Evolutionary conservation across 73 alveolate genomes (phyloP).

Genomic region (Tetrahymena thermophila): DNA sequence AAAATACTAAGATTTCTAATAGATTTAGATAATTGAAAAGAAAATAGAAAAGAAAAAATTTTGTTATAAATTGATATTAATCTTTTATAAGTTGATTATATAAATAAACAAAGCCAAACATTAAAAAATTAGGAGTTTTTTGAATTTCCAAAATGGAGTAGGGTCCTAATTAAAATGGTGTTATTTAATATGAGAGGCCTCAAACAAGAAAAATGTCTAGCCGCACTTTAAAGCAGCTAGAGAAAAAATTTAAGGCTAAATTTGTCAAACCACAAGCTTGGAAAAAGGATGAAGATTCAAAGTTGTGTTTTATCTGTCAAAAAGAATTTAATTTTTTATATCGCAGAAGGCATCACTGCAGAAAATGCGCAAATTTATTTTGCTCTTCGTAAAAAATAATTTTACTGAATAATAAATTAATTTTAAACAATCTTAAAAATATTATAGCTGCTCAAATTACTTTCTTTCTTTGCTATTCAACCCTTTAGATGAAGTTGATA

Average conservation of each 20-base stretch:
- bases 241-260: background rate
- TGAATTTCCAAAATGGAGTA: background rate
- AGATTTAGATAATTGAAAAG: background rate
- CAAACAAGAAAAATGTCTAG: background rate
- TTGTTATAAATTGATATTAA: background rate
- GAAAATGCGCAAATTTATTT: slow-evolving; percentile 31
- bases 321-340: slow-evolving; percentile 15
- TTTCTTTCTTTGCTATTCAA: background rate
- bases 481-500: background rate
- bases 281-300: slow-evolving; percentile 21
- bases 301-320: slow-evolving; percentile 14
- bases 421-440: background rate
- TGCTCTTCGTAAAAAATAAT: slow-evolving; percentile 17
- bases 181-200: background rate
- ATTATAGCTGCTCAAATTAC: background rate
- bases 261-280: background rate
- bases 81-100: background rate
- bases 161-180: background rate
- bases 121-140: background rate
- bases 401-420: background rate
- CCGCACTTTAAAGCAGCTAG: background rate
- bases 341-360: slow-evolving; percentile 39
- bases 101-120: background rate
- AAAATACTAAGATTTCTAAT: background rate
- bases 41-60: background rate